Base-by-base conservation (phyloP, 1,284 basidiomycete species). In the Leccinum holopus region DNA sequence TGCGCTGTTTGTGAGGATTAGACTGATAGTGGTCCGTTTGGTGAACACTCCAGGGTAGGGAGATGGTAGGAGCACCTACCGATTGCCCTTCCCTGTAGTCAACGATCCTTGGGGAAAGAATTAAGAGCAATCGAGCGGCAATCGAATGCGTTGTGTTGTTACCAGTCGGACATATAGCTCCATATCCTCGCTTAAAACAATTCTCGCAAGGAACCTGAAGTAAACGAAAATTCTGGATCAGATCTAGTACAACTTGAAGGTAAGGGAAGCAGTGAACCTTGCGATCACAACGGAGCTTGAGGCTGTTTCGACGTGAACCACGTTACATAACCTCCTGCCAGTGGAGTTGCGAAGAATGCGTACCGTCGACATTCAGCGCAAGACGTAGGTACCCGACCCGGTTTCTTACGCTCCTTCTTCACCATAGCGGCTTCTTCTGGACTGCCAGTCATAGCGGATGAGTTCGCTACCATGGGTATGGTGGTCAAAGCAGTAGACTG, bases 201-300 rank as follows among this genome's bases (percentile, higher is more conserved):
- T 84, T 90, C 74, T 86, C 85, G 74, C 88, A 90, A 21, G 88
- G 88, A 57, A 88, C 80, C 85, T 90, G 18, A 8, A 35, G 39
- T n/a, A 30, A 35, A 11, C 1, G 30, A 33, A 60, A 53, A 21
- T 21, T 51, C 28, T 55, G 10, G 3, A 41, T 55, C 37, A 49
- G 30, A 33, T 7, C 51, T 9, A n/a, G 12, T 11, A n/a, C 28
- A 21, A 39, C 37, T 39, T 39, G 37, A 21, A 25, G n/a, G 1
- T 2, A 21, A 16, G 33, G 5, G 39, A 54, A 58, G 32, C 18
- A 60, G 61, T 72, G 32, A 67, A 87, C 88, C 75, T 86, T 85
- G 68, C 86, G 83, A 72, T 91, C 88, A 69, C 89, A 91, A 52
- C 84, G 81, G 62, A 91, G 77, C 73, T 91, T 92, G 60, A 91